These are phyloP conservation scores for Scopulariopsis brevicaulis DNA, from an alignment of 2,329 filamentous ascomycete species.

Conservation along the genomic window DNA sequence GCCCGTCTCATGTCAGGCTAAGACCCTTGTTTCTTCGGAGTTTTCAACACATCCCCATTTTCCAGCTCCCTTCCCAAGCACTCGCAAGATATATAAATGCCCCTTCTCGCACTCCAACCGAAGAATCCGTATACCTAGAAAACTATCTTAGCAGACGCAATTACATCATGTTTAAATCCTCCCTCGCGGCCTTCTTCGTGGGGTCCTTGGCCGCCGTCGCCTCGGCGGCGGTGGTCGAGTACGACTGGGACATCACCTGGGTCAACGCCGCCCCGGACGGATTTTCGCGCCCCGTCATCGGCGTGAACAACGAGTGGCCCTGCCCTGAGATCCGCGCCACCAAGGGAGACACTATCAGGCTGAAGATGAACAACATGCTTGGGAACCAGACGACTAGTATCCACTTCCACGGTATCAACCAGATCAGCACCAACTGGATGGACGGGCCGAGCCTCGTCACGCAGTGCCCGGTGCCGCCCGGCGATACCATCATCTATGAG, in stretches of 20 bases:
- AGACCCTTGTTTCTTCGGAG: neutral
- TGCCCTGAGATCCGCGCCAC: constrained; percentile 53
- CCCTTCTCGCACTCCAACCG: neutral
- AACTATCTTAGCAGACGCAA: neutral
- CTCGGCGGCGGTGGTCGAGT: constrained; percentile 36
- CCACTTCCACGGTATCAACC: constrained; percentile 48
- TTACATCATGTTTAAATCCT: neutral
- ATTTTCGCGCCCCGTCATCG: constrained; percentile 54
- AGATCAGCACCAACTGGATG: constrained; percentile 39
- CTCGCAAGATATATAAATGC: neutral
- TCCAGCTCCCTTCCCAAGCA: neutral
- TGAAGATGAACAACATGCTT: constrained; percentile 37
- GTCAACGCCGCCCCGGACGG: constrained; percentile 63
- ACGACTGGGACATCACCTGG: constrained; percentile 63
- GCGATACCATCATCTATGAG: constrained; percentile 35
- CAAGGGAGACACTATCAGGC: constrained; percentile 40
- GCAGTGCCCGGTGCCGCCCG: constrained; percentile 41
- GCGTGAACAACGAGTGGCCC: constrained; percentile 69
- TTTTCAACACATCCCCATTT: no score
- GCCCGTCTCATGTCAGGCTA: neutral
- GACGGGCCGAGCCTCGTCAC: constrained; percentile 45
- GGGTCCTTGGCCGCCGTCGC: neutral
- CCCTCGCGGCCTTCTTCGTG: neutral
- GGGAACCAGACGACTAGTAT: constrained; percentile 38
- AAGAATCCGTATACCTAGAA: neutral